A percentile compares a stretch with the other conserved stretches of the same genome.
phyloP scores from a whole-genome alignment of 2,329 filamentous ascomycete species.

The Colletotrichum echinochloae region DNA sequence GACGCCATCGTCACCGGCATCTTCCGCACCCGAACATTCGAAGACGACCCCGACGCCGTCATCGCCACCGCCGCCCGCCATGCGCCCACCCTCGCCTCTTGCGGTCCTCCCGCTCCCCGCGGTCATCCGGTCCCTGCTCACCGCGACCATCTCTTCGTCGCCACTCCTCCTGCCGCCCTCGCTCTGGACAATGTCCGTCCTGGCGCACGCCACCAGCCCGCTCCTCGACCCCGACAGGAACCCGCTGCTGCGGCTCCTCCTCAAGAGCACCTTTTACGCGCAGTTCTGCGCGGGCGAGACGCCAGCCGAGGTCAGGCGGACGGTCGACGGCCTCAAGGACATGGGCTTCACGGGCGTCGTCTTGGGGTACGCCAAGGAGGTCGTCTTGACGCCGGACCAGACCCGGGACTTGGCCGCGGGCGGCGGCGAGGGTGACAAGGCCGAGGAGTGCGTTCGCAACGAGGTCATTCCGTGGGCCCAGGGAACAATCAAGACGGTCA shows the following conservation, averaged over 20 bases:
- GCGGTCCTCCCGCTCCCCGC: conserved; percentile 74
- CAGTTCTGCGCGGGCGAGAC: conserved; percentile 92
- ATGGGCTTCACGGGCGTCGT: conserved; percentile 89
- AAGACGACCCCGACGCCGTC: background rate
- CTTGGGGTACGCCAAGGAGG: conserved; percentile 85
- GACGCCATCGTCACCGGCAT: background rate
- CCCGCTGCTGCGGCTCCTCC: conserved; percentile 73
- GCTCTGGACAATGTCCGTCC: conserved; percentile 72
- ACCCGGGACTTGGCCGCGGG: conserved; percentile 56
- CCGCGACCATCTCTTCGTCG: conserved; percentile 78
- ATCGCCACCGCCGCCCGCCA: background rate
- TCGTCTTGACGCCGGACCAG: conserved; percentile 73
- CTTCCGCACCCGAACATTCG: background rate
- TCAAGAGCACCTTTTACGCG: conserved; percentile 88
- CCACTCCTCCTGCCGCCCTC: conserved; percentile 77
- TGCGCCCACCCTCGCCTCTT: conserved; percentile 57
- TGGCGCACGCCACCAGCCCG: conserved; percentile 76
- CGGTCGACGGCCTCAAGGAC: conserved; percentile 73
- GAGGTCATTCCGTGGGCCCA: conserved; percentile 79
- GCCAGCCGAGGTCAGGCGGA: conserved; percentile 73
- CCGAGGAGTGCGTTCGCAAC: conserved; percentile 60
- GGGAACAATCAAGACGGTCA: conserved; percentile 80
- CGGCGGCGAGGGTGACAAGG: conserved; percentile 60
- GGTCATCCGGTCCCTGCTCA: conserved; percentile 76
- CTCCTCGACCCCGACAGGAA: conserved; percentile 82